Evolutionary conservation across 805 yeast species (phyloP).

Genomic region (Debaryomyces tyrocola): DNA sequence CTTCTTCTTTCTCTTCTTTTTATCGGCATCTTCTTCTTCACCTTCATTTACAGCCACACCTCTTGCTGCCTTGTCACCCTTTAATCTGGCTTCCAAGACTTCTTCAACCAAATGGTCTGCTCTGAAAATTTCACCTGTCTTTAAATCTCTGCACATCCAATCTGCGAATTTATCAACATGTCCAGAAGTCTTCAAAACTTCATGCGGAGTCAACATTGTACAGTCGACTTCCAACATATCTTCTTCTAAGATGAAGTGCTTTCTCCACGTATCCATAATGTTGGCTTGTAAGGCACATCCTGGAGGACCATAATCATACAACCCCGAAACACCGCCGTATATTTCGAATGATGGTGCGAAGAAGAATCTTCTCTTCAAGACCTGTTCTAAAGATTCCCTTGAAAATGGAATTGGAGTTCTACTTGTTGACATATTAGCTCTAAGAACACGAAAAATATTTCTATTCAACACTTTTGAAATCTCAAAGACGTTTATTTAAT

Average conservation of each 20-base stretch:
- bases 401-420: slow-evolving; percentile 49
- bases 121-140: slow-evolving; percentile 97
- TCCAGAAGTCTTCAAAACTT: slow-evolving; percentile 97
- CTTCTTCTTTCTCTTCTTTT: slow-evolving; percentile 77
- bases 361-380: slow-evolving; percentile 92
- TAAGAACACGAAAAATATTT: slow-evolving; percentile 6
- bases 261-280: slow-evolving; percentile 93
- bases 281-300: slow-evolving; percentile 98
- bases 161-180: slow-evolving; percentile 99
- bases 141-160: slow-evolving; percentile 97
- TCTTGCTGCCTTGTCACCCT: slow-evolving; percentile 96
- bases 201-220: slow-evolving; percentile 96
- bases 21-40: slow-evolving; percentile 64
- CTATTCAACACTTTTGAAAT: slow-evolving; percentile 6
- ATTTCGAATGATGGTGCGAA: slow-evolving; percentile 97
- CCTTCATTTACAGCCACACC: slow-evolving; percentile 60
- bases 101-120: slow-evolving; percentile 98
- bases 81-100: slow-evolving; percentile 91
- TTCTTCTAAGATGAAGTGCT: slow-evolving; percentile 95
- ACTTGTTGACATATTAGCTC: slow-evolving; percentile 26
- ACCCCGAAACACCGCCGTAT: slow-evolving; percentile 97
- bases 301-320: slow-evolving; percentile 99
- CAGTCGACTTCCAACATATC: slow-evolving; percentile 99
- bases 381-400: slow-evolving; percentile 87
- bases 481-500: slow-evolving; percentile 1